phyloP scores from a whole-genome alignment of 2,329 filamentous ascomycete species.

The Dryadomyces quercivorus region DNA sequence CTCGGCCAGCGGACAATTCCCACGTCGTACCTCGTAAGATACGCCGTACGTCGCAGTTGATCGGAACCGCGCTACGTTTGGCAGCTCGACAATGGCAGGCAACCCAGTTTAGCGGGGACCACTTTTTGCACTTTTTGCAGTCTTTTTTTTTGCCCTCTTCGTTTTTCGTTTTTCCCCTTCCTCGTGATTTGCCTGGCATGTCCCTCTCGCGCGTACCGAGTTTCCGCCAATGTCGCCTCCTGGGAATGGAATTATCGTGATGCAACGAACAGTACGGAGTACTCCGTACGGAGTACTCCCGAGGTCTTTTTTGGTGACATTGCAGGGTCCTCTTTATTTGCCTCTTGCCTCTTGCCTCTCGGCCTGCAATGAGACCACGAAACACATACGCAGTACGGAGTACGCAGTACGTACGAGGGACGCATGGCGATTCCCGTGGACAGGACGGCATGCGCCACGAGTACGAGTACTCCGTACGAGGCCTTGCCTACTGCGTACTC shows the following conservation, averaged over 20 bases:
- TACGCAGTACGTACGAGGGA: background rate
- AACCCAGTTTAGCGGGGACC: background rate
- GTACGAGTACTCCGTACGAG: background rate
- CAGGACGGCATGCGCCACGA: background rate
- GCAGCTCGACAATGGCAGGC: background rate
- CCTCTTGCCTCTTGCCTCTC: too few species aligned
- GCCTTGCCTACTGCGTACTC: background rate
- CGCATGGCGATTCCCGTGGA: too few species aligned
- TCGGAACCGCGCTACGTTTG: slow-evolving; percentile 1
- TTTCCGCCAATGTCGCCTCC: too few species aligned
- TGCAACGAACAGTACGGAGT: too few species aligned
- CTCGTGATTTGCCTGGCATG: too few species aligned
- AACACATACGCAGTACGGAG: background rate
- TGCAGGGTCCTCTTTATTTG: background rate
- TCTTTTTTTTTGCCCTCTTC: background rate
- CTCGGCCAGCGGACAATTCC: too few species aligned
- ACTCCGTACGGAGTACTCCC: background rate
- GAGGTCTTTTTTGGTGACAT: background rate
- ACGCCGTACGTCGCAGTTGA: background rate
- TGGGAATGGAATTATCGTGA: too few species aligned
- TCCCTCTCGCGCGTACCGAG: too few species aligned
- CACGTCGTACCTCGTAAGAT: too few species aligned
- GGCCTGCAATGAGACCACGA: too few species aligned
- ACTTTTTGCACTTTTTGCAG: background rate
- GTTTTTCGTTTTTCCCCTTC: too few species aligned